Base-by-base conservation (phyloP, 1,284 basidiomycete genomes). In the Schizophyllum amplum region DNA sequence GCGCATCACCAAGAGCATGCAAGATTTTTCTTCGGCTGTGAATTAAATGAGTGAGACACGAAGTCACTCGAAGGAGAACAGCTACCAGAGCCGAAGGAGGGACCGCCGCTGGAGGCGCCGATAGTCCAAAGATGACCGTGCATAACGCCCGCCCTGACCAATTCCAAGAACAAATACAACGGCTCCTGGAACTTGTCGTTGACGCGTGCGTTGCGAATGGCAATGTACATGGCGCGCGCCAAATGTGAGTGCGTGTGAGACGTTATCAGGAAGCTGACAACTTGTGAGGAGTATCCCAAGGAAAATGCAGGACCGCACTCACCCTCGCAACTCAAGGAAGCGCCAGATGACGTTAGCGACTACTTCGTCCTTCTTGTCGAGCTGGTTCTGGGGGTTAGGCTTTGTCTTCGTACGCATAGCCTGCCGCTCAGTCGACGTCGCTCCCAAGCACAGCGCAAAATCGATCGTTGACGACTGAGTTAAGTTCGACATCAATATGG, bases 161-260 rank as follows among this genome's bases (percentile, higher is more conserved):
- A 83, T 75, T 99, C 91, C 71, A 96, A 77, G 73, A 97, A 89
- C 69, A 96, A 73, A 71, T 96, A 96, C 4, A 99, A 77, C 4
- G 97, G 84, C 72, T 99, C 97, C 71, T 99, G 96, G 76, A 99
- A 94, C 73, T 97, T 98, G 78, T 99, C 96, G 70, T 96, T 98
- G 62, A 98, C 75, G 50, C 90, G 84, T 2, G 90, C 82, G 25
- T 77, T 76, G 62, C 84, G 81, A 65, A 95, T 78, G 1, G 93
- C 92, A 26, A 81, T 80, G 69, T 91, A 84, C 80, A 98, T 90
- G 1, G 96, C 95, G 57, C 93, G 86, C 53, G 94, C 96, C 65
- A 98, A 76, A 24, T 89, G 80, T 1, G 93, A 92, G 68, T 98
- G 96, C 47, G 83, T 86, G 72, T 99, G 96, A 15, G 87, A 82